Percentiles rank a stretch among this genome's conserved stretches.
phyloP scores from a whole-genome alignment of 2,329 filamentous ascomycete genomes.

The Fusarium aywerte region DNA sequence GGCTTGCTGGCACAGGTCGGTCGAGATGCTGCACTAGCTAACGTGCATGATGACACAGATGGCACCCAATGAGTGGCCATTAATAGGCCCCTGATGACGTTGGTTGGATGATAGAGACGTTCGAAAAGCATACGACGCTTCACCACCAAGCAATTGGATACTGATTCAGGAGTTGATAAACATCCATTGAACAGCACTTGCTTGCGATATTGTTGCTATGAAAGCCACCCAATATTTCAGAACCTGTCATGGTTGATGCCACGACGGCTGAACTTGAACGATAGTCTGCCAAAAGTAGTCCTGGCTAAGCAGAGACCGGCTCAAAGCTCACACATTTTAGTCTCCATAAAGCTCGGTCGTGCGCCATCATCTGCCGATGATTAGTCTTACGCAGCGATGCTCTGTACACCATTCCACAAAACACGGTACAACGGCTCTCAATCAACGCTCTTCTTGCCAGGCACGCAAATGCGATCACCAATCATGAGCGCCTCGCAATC shows the following conservation, averaged over 20 bases:
- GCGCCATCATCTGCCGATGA: slow-evolving; percentile 5
- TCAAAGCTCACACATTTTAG: neutral
- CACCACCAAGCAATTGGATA: slow-evolving; percentile 9
- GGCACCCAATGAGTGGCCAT: slow-evolving; percentile 10
- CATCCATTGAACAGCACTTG: slow-evolving; percentile 5
- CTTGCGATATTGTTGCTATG: slow-evolving; percentile 16
- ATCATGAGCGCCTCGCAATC: slow-evolving; percentile 59
- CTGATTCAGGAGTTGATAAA: neutral
- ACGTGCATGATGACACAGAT: slow-evolving; percentile 15
- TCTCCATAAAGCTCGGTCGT: neutral
- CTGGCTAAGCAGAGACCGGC: neutral
- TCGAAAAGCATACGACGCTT: slow-evolving; percentile 3
- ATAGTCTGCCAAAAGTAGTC: neutral
- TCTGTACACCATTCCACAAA: slow-evolving; percentile 6
- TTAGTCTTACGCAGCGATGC: neutral
- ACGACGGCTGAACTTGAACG: neutral
- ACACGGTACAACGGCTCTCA: slow-evolving; percentile 1
- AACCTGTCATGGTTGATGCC: neutral
- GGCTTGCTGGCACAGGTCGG: slow-evolving; percentile 12
- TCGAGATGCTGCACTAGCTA: slow-evolving; percentile 16
- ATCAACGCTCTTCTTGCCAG: slow-evolving; percentile 37
- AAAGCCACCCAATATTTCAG: slow-evolving; percentile 3
- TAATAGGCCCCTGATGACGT: slow-evolving; percentile 23
- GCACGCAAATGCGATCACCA: slow-evolving; percentile 60
- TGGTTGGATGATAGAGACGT: neutral